phyloP scores from a whole-genome alignment of 352 stramenopile species.

The Paralagenidium karlingii region DNA sequence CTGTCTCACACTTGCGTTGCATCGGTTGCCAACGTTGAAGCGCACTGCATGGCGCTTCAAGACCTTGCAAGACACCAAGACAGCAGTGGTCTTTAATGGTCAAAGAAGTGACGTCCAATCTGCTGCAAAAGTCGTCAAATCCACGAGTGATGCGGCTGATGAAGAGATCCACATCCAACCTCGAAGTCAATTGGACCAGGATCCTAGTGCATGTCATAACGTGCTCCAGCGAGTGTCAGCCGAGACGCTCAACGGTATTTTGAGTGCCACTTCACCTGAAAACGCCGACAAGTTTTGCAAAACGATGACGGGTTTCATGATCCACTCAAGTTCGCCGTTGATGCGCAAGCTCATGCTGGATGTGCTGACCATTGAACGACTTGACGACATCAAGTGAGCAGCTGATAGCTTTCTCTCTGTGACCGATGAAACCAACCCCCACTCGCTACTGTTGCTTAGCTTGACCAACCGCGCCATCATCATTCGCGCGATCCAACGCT shows the following conservation, averaged over 20 bases:
- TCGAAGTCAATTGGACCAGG: slow-evolving; percentile 30
- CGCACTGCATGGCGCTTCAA: slow-evolving; percentile 71
- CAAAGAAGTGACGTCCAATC: slow-evolving; percentile 42
- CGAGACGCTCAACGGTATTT: slow-evolving; percentile 61
- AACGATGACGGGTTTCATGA: slow-evolving; percentile 80
- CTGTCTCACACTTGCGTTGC: background rate
- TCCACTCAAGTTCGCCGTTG: slow-evolving; percentile 42
- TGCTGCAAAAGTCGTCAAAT: background rate
- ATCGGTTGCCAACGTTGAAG: too few species aligned
- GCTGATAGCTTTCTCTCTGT: background rate
- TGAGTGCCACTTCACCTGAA: slow-evolving; percentile 60
- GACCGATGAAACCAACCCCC: background rate
- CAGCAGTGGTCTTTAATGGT: slow-evolving; percentile 64
- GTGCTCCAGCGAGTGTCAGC: slow-evolving; percentile 41
- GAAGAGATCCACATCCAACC: slow-evolving; percentile 11
- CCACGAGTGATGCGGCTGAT: background rate
- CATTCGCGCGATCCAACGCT: slow-evolving; percentile 67
- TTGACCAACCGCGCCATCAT: slow-evolving; percentile 64
- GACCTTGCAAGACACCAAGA: slow-evolving; percentile 60
- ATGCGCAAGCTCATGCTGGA: slow-evolving; percentile 62
- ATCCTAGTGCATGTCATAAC: slow-evolving; percentile 65
- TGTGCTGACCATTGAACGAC: slow-evolving; percentile 47
- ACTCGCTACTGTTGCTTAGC: slow-evolving; percentile 4
- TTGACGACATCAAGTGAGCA: slow-evolving; percentile 44
- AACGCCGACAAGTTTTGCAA: slow-evolving; percentile 60